Evolutionary conservation across 768 basidiomycete genomes (phyloP), one percentile per base, ranked within the genome.

Genomic region (Suillus subluteus): DNA sequence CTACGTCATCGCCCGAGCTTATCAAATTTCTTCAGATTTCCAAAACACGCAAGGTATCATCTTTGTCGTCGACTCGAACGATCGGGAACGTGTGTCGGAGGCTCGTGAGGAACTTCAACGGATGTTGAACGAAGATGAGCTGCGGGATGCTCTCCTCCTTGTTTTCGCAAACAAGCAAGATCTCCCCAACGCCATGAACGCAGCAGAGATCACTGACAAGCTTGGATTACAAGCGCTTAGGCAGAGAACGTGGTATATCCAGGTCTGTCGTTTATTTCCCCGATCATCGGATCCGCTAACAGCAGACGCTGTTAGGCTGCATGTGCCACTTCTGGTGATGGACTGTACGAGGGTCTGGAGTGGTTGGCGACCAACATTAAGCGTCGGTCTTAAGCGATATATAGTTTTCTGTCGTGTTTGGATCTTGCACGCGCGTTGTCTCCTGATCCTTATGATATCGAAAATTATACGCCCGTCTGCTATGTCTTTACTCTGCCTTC

Each of bases 81-180:
- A 99, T 84, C 86, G 98, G 82, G 98, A 99, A 82, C 98, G 98
- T 92, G 92, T 99, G 70, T 91, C 94, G 46, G 98, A 99, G 83
- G 98, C 98, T 66, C 91, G 98, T 68, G 98, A 99, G 83, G 98
- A 99, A 82, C 89, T 99, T 64, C 98, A 99, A 80, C 91, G 98
- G 75, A 99, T 99, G 98, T 82, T 99, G 79, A 98, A 98, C 81
- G 98, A 99, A 80, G 98, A 99, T 77, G 98, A 99, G 82, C 92
- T 99, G 73, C 94, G 96, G 70, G 96, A 98, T 80, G 97, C 97
- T 62, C 92, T 98, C 74, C 91, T 99, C 72, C 89, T 99, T 71
- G 98, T 99, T 76, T 99, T 99, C 74, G 97, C 98, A 80, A 99
- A 99, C 90, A 99, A 99, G 85, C 98, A 99, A 83, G 98, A 99